Percentiles rank a stretch among this genome's conserved stretches.
Evolutionary conservation across 176 grass and related monocot species (phyloP).

Genomic region (Ampelocalamus luodianensis): DNA sequence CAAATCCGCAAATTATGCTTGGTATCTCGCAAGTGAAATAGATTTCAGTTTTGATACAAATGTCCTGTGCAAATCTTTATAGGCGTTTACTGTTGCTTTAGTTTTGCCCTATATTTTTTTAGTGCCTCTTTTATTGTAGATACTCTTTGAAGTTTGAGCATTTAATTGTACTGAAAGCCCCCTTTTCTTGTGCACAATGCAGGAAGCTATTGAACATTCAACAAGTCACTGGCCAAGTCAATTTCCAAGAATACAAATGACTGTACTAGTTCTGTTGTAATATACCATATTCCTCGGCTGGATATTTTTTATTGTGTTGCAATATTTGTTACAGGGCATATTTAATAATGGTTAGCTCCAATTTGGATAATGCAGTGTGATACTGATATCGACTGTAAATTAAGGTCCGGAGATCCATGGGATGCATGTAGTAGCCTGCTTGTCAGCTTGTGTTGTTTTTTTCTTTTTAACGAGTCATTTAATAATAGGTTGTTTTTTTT

Average conservation of each 20-base stretch:
- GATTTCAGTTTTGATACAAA: not conserved
- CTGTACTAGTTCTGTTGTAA: not conserved
- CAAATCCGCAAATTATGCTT: not conserved
- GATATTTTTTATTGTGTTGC: not conserved
- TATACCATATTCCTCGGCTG: not conserved
- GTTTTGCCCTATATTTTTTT: not conserved
- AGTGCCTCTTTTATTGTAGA: not conserved
- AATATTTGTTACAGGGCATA: slow-evolving; percentile 3
- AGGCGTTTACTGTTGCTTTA: not conserved
- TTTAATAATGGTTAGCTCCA: not conserved
- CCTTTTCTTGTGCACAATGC: slow-evolving; percentile 22
- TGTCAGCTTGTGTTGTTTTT: not conserved
- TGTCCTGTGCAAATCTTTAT: not conserved
- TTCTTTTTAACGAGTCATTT: not conserved
- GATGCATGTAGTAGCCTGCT: not conserved
- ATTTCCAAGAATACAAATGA: slow-evolving; percentile 92
- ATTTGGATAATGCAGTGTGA: not conserved
- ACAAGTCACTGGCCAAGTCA: slow-evolving; percentile 83
- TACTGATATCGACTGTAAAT: not conserved
- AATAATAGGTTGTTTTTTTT: not conserved
- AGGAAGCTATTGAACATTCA: slow-evolving; percentile 86
- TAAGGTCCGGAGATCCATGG: not conserved
- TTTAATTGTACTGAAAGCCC: not conserved
- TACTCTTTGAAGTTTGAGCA: not conserved
- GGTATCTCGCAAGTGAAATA: not conserved